Conservation (phyloP, 225 moss, liverwort and hornwort species). For the Polytrichum formosum region DNA sequence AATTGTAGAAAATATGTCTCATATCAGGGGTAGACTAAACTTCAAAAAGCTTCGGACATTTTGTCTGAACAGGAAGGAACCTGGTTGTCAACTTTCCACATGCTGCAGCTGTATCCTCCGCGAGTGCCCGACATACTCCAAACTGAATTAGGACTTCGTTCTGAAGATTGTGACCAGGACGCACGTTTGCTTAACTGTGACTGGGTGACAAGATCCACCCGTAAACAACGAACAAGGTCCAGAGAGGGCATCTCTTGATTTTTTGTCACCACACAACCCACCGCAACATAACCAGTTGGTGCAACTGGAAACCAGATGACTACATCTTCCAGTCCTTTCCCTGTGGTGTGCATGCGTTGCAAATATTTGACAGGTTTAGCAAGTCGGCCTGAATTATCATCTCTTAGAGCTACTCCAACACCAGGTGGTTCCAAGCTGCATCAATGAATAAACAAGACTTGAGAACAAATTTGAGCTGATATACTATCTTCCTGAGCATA, state of each 20-base stretch:
- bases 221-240: slow-evolving; percentile 83
- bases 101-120: slow-evolving; percentile 78
- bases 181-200: slow-evolving; percentile 72
- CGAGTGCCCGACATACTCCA: slow-evolving; percentile 86
- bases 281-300: slow-evolving; percentile 79
- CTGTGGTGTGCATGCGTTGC: slow-evolving; percentile 86
- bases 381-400: slow-evolving; percentile 72
- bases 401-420: slow-evolving; percentile 73
- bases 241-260: slow-evolving; percentile 62
- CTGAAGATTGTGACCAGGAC: slow-evolving; percentile 73
- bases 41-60: too few relatives aligned
- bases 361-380: slow-evolving; percentile 76
- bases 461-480: background rate
- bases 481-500: background rate
- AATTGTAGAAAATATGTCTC: too few relatives aligned
- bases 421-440: slow-evolving; percentile 89
- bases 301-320: slow-evolving; percentile 97
- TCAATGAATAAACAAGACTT: slow-evolving; percentile 4
- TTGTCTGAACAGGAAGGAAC: slow-evolving; percentile 26
- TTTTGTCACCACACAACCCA: slow-evolving; percentile 87
- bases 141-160: slow-evolving; percentile 74
- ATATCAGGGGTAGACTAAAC: too few relatives aligned
- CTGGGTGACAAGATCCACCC: slow-evolving; percentile 65
- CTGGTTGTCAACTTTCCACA: slow-evolving; percentile 98
- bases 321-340: slow-evolving; percentile 82